Evolutionary conservation across 805 yeast genomes (phyloP).

Genomic region (Metahyphopichia silvanorum): DNA sequence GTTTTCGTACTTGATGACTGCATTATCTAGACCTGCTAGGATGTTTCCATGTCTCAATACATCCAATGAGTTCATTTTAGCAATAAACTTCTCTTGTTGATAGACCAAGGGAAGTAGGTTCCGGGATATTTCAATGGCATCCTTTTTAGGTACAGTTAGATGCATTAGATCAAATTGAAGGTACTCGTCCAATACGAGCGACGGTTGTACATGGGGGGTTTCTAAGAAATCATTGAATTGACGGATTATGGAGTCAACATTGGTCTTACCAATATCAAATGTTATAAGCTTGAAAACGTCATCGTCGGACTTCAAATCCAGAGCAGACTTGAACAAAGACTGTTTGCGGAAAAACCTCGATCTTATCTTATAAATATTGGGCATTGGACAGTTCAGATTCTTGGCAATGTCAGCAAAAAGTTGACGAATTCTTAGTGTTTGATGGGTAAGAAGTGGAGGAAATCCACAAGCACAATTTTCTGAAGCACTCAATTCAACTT

Average conservation of each 20-base stretch:
- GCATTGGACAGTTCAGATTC: neutral
- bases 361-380: slow-evolving; percentile 1
- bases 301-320: neutral
- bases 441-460: slow-evolving; percentile 8
- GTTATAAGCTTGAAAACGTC: neutral
- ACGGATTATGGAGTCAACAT: neutral
- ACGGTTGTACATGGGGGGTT: neutral
- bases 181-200: slow-evolving; percentile 3
- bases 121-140: slow-evolving; percentile 6
- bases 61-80: slow-evolving; percentile 13
- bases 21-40: slow-evolving; percentile 8
- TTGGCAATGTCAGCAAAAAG: slow-evolving; percentile 8
- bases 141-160: slow-evolving; percentile 4
- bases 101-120: slow-evolving; percentile 14
- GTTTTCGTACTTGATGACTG: slow-evolving; percentile 10
- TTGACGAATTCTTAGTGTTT: slow-evolving; percentile 12
- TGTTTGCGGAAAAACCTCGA: neutral
- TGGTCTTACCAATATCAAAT: neutral
- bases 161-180: slow-evolving; percentile 4
- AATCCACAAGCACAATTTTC: slow-evolving; percentile 7
- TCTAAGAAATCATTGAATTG: neutral
- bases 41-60: slow-evolving; percentile 12
- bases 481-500: neutral
- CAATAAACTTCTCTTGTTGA: slow-evolving; percentile 12
- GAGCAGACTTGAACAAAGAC: neutral